phyloP scores from a whole-genome alignment of 2,329 filamentous ascomycete species.

The Elsinoe necatrix region DNA sequence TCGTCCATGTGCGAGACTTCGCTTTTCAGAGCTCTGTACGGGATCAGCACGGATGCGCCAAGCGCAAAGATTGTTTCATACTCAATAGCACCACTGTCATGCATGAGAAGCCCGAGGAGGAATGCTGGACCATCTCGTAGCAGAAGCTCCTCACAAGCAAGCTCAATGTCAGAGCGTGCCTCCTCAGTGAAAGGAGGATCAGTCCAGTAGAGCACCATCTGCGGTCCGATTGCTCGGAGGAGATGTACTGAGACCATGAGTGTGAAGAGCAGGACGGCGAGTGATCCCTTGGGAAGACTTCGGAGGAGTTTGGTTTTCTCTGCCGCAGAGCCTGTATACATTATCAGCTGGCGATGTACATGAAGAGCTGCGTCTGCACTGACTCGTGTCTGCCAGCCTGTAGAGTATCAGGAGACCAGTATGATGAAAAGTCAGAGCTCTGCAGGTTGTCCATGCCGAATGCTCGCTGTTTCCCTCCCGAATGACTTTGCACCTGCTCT shows the following conservation, averaged over 20 bases:
- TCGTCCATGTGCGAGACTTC: conserved; percentile 24
- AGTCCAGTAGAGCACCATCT: conserved; percentile 18
- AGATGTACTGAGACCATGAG: conserved; percentile 26
- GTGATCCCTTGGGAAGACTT: conserved; percentile 24
- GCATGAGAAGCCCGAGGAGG: conserved; percentile 24
- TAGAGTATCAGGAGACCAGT: conserved; percentile 28
- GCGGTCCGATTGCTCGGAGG: conserved; percentile 26
- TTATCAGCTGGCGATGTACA: not conserved
- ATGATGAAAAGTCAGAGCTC: conserved; percentile 27
- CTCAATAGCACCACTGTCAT: conserved; percentile 19
- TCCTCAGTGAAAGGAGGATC: conserved; percentile 12
- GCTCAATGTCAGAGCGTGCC: conserved; percentile 26
- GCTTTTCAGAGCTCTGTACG: conserved; percentile 20
- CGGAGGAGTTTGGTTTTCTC: conserved; percentile 22
- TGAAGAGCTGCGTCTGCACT: not conserved
- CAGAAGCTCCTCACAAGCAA: conserved; percentile 28
- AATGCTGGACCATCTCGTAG: conserved; percentile 26
- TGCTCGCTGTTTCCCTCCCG: conserved; percentile 22
- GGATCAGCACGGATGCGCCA: not conserved
- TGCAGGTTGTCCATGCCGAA: conserved; percentile 26
- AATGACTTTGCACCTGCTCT: conserved; percentile 26
- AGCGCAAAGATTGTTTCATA: conserved; percentile 15
- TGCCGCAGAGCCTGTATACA: not conserved
- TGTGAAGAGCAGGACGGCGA: conserved; percentile 29
- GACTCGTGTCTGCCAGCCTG: conserved; percentile 24